phyloP scores from a whole-genome alignment of 768 basidiomycete species.

The Fomitopsis pulvina region DNA sequence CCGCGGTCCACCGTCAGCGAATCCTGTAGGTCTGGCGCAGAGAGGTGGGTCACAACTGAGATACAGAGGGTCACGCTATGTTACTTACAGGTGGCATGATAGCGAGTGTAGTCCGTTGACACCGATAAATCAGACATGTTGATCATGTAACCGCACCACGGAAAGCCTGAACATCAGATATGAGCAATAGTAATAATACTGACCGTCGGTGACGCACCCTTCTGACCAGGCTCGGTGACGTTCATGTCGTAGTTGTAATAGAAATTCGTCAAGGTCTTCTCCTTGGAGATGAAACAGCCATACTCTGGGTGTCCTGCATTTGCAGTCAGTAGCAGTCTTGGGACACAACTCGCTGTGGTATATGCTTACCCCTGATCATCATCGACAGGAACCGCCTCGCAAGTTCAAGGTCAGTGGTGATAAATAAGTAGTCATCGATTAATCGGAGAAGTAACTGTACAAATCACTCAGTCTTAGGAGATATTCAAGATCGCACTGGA shows the following conservation, averaged over 20 bases:
- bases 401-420: constrained; percentile 57
- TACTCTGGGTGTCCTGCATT: constrained; percentile 82
- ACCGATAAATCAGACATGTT: constrained; percentile 73
- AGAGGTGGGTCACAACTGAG: background rate
- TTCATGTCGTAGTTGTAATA: constrained; percentile 51
- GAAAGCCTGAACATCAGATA: constrained; percentile 52
- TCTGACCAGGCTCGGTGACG: constrained; percentile 40
- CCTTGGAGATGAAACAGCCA: constrained; percentile 82
- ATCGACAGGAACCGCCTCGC: constrained; percentile 65
- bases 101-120: constrained; percentile 71
- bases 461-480: background rate
- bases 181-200: background rate
- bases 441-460: constrained; percentile 75
- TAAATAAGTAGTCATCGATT: constrained; percentile 92
- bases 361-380: constrained; percentile 61
- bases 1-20: constrained; percentile 68
- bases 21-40: constrained; percentile 54
- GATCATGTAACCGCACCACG: constrained; percentile 90
- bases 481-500: constrained; percentile 22
- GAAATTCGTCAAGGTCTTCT: constrained; percentile 90
- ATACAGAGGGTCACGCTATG: background rate
- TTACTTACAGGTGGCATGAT: constrained; percentile 47
- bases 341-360: background rate
- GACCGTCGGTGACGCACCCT: constrained; percentile 25
- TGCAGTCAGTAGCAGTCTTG: background rate